These are phyloP conservation scores for Stephanodiscus triporus DNA, from an alignment of 108 stramenopile species.

Conservation along the genomic window DNA sequence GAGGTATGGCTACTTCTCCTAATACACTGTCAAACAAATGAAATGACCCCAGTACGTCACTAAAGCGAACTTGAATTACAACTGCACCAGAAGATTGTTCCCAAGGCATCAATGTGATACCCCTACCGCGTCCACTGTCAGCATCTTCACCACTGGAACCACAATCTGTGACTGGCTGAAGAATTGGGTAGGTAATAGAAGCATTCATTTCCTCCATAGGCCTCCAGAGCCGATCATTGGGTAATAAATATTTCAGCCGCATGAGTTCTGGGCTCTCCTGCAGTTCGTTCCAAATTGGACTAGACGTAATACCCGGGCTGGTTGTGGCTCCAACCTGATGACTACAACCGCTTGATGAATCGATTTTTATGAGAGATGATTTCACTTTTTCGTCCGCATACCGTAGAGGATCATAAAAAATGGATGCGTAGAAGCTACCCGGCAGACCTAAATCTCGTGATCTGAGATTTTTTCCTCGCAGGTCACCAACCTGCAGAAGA, in stretches of 20 bases:
- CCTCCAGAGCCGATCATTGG: constrained; percentile 43
- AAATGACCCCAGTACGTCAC: constrained; percentile 62
- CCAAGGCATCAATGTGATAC: constrained; percentile 62
- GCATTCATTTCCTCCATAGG: not conserved
- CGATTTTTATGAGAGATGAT: constrained; percentile 38
- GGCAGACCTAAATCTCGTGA: constrained; percentile 76
- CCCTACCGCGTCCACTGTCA: not conserved
- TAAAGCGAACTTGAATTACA: constrained; percentile 71
- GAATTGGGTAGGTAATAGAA: constrained; percentile 60
- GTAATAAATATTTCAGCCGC: constrained; percentile 69
- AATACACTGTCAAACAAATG: constrained; percentile 67
- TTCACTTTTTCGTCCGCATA: constrained; percentile 49
- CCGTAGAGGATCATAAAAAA: constrained; percentile 64
- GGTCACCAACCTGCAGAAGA: constrained; percentile 49
- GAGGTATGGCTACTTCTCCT: constrained; percentile 78
- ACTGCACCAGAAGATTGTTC: constrained; percentile 64
- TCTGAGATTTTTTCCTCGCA: constrained; percentile 63
- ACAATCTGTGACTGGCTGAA: constrained; percentile 55
- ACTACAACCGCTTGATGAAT: constrained; percentile 52
- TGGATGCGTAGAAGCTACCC: constrained; percentile 66
- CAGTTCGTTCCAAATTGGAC: constrained; percentile 66
- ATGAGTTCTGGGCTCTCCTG: constrained; percentile 57
- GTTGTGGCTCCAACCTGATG: constrained; percentile 69
- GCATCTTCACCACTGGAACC: constrained; percentile 13
- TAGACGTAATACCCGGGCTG: constrained; percentile 56